Evolutionary conservation across 495 filamentous ascomycete species (phyloP).

Genomic region (Aspergillus hancockii): DNA sequence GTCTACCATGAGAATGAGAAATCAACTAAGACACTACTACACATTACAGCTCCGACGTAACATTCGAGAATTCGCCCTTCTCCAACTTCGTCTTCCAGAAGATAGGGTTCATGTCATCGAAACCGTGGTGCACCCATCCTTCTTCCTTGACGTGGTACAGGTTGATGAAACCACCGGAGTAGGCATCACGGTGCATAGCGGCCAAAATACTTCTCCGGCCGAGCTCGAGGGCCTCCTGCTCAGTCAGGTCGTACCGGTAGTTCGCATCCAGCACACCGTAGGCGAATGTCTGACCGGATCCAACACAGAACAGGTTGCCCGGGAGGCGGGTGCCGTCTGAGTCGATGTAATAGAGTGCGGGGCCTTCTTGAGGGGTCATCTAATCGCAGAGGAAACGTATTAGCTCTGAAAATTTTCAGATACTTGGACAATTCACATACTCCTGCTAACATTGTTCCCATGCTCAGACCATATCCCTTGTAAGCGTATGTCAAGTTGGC

Average conservation of each 20-base stretch:
- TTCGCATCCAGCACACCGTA: slow-evolving; percentile 97
- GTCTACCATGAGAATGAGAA: slow-evolving; percentile 21
- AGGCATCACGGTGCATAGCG: slow-evolving; percentile 97
- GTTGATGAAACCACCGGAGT: slow-evolving; percentile 98
- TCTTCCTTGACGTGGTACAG: slow-evolving; percentile 97
- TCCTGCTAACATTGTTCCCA: slow-evolving; percentile 99
- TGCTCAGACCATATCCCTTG: slow-evolving; percentile 95
- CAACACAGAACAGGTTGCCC: slow-evolving; percentile 97
- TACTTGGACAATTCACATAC: slow-evolving; percentile 47
- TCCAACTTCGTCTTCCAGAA: slow-evolving; percentile 99
- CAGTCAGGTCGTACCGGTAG: slow-evolving; percentile 84
- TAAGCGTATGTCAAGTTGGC: slow-evolving; percentile 97
- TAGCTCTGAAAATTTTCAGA: not conserved
- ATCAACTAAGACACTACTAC: slow-evolving; percentile 1
- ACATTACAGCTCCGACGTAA: slow-evolving; percentile 70
- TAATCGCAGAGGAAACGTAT: slow-evolving; percentile 13
- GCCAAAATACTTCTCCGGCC: slow-evolving; percentile 90
- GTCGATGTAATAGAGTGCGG: slow-evolving; percentile 98
- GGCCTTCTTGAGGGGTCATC: slow-evolving; percentile 87
- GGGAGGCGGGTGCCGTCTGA: slow-evolving; percentile 90
- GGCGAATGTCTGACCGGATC: slow-evolving; percentile 96
- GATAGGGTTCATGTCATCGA: slow-evolving; percentile 91
- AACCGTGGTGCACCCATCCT: slow-evolving; percentile 98
- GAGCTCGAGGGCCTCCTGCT: slow-evolving; percentile 85
- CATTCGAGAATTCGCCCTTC: slow-evolving; percentile 97